Conservation (phyloP, 306 rosid species). For the Sesbania bispinosa region DNA sequence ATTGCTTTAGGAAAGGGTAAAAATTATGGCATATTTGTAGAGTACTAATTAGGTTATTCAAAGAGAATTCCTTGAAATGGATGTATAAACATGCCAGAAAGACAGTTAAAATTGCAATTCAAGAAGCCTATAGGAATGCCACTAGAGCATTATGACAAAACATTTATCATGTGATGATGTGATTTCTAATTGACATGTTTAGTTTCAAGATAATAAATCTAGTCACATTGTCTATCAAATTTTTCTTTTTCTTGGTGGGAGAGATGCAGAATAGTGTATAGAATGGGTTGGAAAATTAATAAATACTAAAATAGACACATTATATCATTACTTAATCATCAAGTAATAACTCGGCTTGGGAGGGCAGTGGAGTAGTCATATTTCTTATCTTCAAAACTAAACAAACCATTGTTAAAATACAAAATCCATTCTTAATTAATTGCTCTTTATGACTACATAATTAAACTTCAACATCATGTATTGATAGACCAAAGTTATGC, state of each 20-base stretch:
- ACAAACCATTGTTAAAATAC: too few relatives aligned
- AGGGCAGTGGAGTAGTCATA: too few relatives aligned
- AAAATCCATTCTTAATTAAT: too few relatives aligned
- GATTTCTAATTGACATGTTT: too few relatives aligned
- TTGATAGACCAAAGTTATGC: neutral
- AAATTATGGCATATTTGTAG: neutral
- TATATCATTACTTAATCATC: neutral
- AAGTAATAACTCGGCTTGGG: neutral
- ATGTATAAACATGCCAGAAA: neutral
- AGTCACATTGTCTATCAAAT: neutral
- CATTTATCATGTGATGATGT: neutral
- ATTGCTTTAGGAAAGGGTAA: too few relatives aligned
- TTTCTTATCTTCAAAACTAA: too few relatives aligned
- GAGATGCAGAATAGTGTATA: too few relatives aligned
- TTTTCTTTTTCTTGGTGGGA: too few relatives aligned
- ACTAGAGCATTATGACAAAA: neutral
- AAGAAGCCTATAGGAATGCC: too few relatives aligned
- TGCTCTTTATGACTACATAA: too few relatives aligned
- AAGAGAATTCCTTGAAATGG: neutral
- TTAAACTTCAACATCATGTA: neutral
- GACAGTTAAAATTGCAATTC: neutral
- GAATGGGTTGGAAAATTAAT: neutral
- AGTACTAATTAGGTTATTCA: neutral
- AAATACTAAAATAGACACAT: neutral
- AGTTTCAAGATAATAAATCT: too few relatives aligned